Base-by-base conservation (phyloP, 208 protist species). In the Trypanosoma cruzi region DNA sequence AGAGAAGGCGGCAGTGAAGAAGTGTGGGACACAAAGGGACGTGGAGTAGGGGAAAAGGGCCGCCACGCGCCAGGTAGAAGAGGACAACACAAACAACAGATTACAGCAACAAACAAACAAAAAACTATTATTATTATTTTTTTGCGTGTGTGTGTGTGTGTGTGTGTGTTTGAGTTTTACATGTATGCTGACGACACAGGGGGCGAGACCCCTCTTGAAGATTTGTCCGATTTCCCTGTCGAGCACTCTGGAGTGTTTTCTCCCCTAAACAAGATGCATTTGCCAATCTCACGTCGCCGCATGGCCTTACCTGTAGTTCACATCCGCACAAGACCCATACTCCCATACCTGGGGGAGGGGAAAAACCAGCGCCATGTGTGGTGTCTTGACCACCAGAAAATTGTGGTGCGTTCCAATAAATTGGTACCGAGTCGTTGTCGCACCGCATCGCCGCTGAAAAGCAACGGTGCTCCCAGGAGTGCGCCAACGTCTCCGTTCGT, bases 361-460 rank as follows among this genome's bases (percentile, higher is more conserved):
- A 74, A 70, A 31, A 77, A 93, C 14, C 61, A 73, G 57, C 79
- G 88, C 1, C 67, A 77, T 34, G 88, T 93, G 52, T 96, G 81
- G 81, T 86, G 82, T 42, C 73, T 96, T 14, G 85, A 96, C 54
- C 80, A 92, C 46, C 75, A 94, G 69, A 93, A 94, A 55, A 61
- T 96, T 31, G 76, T 96, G 59, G 86, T 96, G 56, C 71, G 74
- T 14, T 66, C 31, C 16, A 65, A 10, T 26, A 61, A 59, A 31
- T 8, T 34, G 24, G 18, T 31, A 16, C 20, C 29, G 7, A 40
- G 31, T 0, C 46, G 42, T 20, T 22, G 44, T 8, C 42, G 20
- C 3, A 37, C 42, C n/a, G 46, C 18, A 6, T 61, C 65, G 11
- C 53, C 71, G 4, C 8, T n/a, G 0, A 8, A 42, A 2, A 26